A percentile compares a stretch with the other conserved stretches of the same genome.
phyloP scores from a whole-genome alignment of 23 red algal species.

The Gracilaria vermiculophylla region DNA sequence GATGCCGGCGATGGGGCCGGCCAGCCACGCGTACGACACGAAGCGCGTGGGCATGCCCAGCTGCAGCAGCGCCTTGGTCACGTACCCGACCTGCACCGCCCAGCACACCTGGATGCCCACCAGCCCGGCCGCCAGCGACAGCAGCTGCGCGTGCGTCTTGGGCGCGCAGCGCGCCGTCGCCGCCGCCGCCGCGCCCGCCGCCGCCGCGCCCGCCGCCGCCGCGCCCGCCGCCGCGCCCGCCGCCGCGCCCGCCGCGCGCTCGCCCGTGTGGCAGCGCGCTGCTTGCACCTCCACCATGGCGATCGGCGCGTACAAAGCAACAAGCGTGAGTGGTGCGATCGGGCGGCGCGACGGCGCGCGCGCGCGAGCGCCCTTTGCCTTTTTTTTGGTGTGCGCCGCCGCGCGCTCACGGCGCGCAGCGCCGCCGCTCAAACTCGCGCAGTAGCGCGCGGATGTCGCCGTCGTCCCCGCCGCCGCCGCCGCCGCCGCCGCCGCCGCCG shows the following conservation, averaged over 20 bases:
- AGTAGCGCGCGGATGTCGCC: not conserved
- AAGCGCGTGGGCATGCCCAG: slow-evolving; percentile 64
- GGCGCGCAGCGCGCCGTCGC: not conserved
- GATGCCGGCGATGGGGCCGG: slow-evolving; percentile 87
- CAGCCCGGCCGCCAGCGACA: slow-evolving; percentile 32
- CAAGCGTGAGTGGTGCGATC: no score
- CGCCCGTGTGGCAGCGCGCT: no score
- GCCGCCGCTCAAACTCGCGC: not conserved
- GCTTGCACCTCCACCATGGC: no score
- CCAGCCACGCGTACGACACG: slow-evolving; percentile 84
- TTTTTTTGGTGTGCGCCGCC: no score
- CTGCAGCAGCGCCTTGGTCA: slow-evolving; percentile 76
- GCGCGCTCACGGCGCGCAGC: not conserved
- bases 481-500: no score
- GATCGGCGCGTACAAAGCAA: no score
- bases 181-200: not conserved
- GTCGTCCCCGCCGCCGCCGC: no score
- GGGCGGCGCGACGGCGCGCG: not conserved
- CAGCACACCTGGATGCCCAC: slow-evolving; percentile 84
- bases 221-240: no score
- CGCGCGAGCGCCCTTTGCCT: not conserved
- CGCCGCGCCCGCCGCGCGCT: no score
- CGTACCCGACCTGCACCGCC: slow-evolving; percentile 87
- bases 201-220: no score
- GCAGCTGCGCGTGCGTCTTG: not conserved